phyloP scores from a whole-genome alignment of 176 grass and related monocot genomes.

The Otatea glauca region DNA sequence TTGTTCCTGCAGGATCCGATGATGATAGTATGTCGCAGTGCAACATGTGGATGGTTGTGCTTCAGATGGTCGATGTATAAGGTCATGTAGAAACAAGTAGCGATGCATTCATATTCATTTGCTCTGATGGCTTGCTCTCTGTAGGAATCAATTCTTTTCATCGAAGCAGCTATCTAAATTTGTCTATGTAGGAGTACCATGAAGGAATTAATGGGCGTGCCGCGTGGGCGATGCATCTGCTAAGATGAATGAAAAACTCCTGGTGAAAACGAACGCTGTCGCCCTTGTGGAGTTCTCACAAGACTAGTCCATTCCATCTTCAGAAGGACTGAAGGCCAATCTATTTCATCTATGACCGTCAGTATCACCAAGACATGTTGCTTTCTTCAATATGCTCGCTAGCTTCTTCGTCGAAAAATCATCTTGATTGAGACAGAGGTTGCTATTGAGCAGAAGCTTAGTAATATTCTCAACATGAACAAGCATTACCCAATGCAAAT shows the following conservation, averaged over 20 bases:
- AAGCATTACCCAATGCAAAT: neutral
- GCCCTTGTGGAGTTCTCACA: neutral
- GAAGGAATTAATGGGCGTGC: neutral
- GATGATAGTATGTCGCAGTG: neutral
- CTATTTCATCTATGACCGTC: neutral
- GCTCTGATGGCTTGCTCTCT: neutral
- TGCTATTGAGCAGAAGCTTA: neutral
- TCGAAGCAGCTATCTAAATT: neutral
- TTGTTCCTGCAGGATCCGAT: constrained; percentile 47
- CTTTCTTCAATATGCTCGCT: neutral
- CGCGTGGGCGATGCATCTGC: too few relatives aligned
- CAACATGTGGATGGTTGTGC: neutral
- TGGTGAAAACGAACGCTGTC: neutral
- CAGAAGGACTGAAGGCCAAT: neutral
- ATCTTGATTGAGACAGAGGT: neutral
- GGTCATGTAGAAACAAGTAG: neutral
- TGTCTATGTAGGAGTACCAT: neutral
- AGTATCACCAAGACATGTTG: neutral
- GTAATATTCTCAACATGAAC: neutral
- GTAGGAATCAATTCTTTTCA: neutral
- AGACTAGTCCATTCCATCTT: neutral
- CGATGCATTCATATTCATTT: neutral
- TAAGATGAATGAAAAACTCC: neutral
- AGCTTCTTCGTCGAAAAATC: too few relatives aligned
- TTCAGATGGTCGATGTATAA: neutral